phyloP scores from a whole-genome alignment of 176 grass and related monocot species.

The Triticum aestivum region IWGSC_CS_RefSeq_v2.1 NC_057804.1:509311139-509311638 shows the following conservation, averaged over 20 bases:
- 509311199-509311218: not conserved
- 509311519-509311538: no score
- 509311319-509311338: not conserved
- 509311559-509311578: no score
- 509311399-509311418: not conserved
- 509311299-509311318: not conserved
- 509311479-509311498: no score
- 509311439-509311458: no score
- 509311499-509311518: no score
- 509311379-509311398: not conserved
- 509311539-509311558: no score
- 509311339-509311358: not conserved
- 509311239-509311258: not conserved
- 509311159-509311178: not conserved
- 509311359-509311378: conserved; percentile 2
- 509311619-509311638: no score
- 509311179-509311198: not conserved
- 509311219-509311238: not conserved
- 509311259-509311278: conserved; percentile 15
- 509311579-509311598: no score
- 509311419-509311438: not conserved
- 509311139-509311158: not conserved
- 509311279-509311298: not conserved
- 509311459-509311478: no score
- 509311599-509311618: no score